Conservation (phyloP, 2,329 filamentous ascomycete species). For the Esteya vermicola region DNA sequence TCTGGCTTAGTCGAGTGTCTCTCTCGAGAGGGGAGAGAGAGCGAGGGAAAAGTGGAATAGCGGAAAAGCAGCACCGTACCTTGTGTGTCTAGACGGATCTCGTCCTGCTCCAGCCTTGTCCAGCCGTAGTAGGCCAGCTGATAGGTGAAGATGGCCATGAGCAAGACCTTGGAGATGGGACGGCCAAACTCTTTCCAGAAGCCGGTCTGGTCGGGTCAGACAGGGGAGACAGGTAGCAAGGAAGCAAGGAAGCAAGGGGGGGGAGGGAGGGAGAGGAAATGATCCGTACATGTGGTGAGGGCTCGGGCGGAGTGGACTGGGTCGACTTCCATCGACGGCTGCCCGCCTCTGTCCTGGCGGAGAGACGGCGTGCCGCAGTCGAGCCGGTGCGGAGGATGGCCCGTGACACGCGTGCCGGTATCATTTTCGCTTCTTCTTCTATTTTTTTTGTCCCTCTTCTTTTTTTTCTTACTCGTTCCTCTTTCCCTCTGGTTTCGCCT, state of each 20-base stretch:
- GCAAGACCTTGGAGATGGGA: conserved; percentile 58
- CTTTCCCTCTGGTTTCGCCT: no score
- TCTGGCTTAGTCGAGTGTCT: conserved; percentile 10
- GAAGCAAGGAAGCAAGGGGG: background rate
- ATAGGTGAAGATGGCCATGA: conserved; percentile 65
- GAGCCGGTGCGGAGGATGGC: background rate
- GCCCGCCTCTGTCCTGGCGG: background rate
- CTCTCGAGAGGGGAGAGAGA: background rate
- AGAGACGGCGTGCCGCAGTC: background rate
- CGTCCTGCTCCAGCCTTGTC: conserved; percentile 59
- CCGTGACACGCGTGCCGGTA: no score
- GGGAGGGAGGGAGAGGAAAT: background rate
- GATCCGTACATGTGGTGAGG: conserved; percentile 1
- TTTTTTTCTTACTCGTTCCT: no score
- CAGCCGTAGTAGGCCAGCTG: conserved; percentile 64
- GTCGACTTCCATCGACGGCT: background rate
- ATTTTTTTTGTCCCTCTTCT: no score
- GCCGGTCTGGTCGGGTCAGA: conserved; percentile 2
- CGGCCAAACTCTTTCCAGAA: conserved; percentile 67
- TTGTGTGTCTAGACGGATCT: conserved; percentile 44
- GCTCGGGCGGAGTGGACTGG: no score
- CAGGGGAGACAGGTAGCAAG: background rate
- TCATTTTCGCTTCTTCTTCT: no score
- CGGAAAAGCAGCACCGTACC: conserved; percentile 26
- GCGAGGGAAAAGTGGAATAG: background rate